These are phyloP conservation scores for Quercus dentata DNA, from an alignment of 306 rosid genomes.

Conservation along the genomic window DNA sequence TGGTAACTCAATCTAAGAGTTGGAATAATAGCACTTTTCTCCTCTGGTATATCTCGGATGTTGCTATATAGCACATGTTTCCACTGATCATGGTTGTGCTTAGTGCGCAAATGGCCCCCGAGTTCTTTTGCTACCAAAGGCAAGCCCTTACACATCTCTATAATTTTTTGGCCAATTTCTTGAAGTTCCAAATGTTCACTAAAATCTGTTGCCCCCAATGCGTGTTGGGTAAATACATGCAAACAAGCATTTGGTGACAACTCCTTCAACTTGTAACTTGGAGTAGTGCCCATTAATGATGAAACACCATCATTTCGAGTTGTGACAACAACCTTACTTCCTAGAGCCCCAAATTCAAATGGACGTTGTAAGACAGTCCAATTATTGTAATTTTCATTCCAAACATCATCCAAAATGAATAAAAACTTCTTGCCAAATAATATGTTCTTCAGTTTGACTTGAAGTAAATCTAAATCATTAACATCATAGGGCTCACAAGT, in stretches of 20 bases:
- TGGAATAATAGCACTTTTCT: neutral
- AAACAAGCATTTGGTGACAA: neutral
- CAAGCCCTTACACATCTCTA: neutral
- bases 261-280: neutral
- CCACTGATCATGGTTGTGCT: neutral
- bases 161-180: too few relatives aligned
- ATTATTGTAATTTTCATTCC: neutral
- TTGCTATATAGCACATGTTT: neutral
- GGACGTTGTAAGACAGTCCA: neutral
- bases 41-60: neutral
- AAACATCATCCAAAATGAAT: neutral
- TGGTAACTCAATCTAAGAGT: constrained; percentile 5
- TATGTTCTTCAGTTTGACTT: neutral
- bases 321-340: neutral
- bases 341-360: neutral
- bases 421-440: neutral
- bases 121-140: neutral
- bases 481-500: neutral
- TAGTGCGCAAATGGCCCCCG: neutral
- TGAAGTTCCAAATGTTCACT: too few relatives aligned
- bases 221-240: neutral
- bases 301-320: neutral
- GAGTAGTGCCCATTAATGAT: neutral
- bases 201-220: neutral
- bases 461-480: neutral